Evolutionary conservation across 176 grass and related monocot genomes (phyloP).

Genomic region (Musa schizocarpa): DNA sequence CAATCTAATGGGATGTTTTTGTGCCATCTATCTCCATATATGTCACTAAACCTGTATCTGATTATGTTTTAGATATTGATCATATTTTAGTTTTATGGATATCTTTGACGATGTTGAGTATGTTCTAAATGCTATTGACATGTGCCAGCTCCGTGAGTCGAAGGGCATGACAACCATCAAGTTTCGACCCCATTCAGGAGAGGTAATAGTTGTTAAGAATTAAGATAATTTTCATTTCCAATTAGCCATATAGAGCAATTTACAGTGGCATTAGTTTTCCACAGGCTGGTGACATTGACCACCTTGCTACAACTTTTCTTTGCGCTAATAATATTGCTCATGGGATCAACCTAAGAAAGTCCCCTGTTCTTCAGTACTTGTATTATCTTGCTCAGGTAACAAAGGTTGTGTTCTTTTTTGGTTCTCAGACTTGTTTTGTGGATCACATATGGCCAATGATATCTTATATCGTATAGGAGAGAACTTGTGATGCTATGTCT

Average conservation of each 20-base stretch:
- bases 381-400: conserved; percentile 97
- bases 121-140: not conserved
- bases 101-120: not conserved
- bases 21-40: not conserved
- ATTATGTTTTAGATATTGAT: conserved; percentile 3
- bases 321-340: conserved; percentile 82
- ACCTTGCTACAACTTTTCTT: conserved; percentile 85
- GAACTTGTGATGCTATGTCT: not conserved
- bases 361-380: conserved; percentile 85
- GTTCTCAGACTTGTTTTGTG: not conserved
- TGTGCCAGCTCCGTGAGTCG: conserved; percentile 61
- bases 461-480: not conserved
- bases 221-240: conserved; percentile 3
- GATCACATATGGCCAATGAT: no score
- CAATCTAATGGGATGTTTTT: not conserved
- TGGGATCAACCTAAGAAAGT: conserved; percentile 82
- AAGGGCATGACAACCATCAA: conserved; percentile 92
- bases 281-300: conserved; percentile 85
- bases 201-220: conserved; percentile 53
- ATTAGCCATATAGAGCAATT: not conserved
- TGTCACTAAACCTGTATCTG: conserved; percentile 15
- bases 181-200: conserved; percentile 86
- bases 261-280: conserved; percentile 23
- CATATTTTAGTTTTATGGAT: not conserved
- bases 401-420: not conserved